A percentile compares a stretch with the other conserved stretches of the same genome.
These are phyloP conservation scores for Naganishia friedmannii DNA, from an alignment of 768 basidiomycete species.

Conservation along the genomic window DNA sequence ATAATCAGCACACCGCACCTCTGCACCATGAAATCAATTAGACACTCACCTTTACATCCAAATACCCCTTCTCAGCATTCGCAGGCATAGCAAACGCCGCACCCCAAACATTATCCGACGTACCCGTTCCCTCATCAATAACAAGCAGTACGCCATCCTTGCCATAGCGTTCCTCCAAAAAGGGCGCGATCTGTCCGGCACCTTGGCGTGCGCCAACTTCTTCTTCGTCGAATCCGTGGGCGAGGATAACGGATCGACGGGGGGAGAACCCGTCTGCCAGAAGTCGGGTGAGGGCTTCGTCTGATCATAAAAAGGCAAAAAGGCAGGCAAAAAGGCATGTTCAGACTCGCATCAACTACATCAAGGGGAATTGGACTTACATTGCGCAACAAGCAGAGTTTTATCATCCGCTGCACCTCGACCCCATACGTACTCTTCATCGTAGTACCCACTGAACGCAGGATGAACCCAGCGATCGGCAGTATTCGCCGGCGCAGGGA, in stretches of 20 bases:
- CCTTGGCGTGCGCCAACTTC: constrained; percentile 54
- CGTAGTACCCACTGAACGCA: constrained; percentile 45
- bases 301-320: constrained; percentile 18
- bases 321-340: too few species aligned
- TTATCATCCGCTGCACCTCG: constrained; percentile 48
- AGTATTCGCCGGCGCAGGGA: constrained; percentile 44
- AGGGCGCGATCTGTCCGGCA: constrained; percentile 53
- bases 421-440: constrained; percentile 45
- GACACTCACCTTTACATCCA: constrained; percentile 31
- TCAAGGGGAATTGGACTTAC: too few species aligned
- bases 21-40: not conserved
- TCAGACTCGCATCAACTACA: too few species aligned
- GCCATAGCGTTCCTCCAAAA: constrained; percentile 65
- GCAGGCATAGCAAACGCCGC: constrained; percentile 44
- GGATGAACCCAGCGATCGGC: constrained; percentile 47
- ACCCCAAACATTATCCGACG: constrained; percentile 46
- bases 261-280: constrained; percentile 62
- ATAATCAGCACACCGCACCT: constrained; percentile 29
- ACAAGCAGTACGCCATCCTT: constrained; percentile 69
- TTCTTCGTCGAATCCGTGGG: constrained; percentile 70
- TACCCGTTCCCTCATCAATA: constrained; percentile 80
- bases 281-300: constrained; percentile 55
- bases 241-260: constrained; percentile 54
- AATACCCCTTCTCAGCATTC: constrained; percentile 52
- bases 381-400: constrained; percentile 46